phyloP scores from a whole-genome alignment of 768 basidiomycete genomes.

The Russula virescens region DNA sequence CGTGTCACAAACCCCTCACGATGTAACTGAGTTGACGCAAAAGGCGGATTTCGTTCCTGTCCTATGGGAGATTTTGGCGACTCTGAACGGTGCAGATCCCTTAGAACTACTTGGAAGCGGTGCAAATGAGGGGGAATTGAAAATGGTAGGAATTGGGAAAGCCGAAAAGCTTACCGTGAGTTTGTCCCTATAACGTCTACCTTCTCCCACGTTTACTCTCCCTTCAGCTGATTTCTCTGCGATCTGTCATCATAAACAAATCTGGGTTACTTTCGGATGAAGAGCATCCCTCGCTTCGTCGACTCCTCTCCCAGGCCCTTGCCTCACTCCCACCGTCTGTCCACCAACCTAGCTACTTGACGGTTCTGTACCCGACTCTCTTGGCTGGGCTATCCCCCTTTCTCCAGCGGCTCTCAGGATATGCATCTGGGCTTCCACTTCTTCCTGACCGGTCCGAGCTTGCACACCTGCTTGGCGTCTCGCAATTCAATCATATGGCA shows the following conservation, averaged over 20 bases:
- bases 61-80: slow-evolving; percentile 27
- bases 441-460: slow-evolving; percentile 29
- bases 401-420: slow-evolving; percentile 35
- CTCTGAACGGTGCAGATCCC: slow-evolving; percentile 39
- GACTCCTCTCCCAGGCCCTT: slow-evolving; percentile 46
- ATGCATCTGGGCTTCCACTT: slow-evolving; percentile 38
- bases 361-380: slow-evolving; percentile 32
- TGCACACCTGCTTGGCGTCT: slow-evolving; percentile 25
- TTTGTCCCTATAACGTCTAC: slow-evolving; percentile 14
- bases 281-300: slow-evolving; percentile 46
- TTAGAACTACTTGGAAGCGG: slow-evolving; percentile 39
- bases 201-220: not conserved
- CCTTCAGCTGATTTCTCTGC: slow-evolving; percentile 35
- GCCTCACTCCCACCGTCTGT: slow-evolving; percentile 42
- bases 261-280: slow-evolving; percentile 30
- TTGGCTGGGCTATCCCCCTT: slow-evolving; percentile 37
- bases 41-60: slow-evolving; percentile 30
- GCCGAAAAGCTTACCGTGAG: slow-evolving; percentile 54
- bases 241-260: slow-evolving; percentile 34
- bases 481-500: slow-evolving; percentile 44
- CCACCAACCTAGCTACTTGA: slow-evolving; percentile 32
- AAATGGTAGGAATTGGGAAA: slow-evolving; percentile 47
- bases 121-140: slow-evolving; percentile 41
- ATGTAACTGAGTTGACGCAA: slow-evolving; percentile 49
- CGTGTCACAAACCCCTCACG: slow-evolving; percentile 51